Base-by-base conservation (phyloP, 2,329 filamentous ascomycete species). In the Phaeosphaeriaceae sp. region DNA sequence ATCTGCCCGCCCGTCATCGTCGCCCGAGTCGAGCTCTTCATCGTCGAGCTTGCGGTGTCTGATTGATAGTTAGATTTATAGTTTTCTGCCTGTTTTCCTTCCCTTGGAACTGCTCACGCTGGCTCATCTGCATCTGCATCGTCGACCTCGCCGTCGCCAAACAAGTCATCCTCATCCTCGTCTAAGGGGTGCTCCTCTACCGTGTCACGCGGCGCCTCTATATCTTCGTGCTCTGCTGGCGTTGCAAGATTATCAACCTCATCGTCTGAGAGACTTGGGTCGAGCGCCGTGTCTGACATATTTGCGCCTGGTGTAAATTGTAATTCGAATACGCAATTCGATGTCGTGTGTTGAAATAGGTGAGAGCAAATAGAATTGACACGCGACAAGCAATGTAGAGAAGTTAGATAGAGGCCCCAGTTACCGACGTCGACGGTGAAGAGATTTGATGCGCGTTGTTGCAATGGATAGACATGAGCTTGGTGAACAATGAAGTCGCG, bases 1-100 rank as follows among this genome's bases (percentile, higher is more conserved):
- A 63, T 92, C 88, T 63, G 82, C 81, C 15, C 86, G 77, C 37
- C 80, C 81, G 60, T 84, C 82, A 60, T 86, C 86, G 66, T 85
- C 80, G 50, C 85, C 81, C 42, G 86, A 81, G 59, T 83, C 82
- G 57, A 85, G 73, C 64, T 87, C 85, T 50, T 85, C 83, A 59
- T 88, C 84, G 49, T 86, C 82, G 11, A 87, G 74, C 54, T 75
- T 77, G 50, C 81, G 79, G 35, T 56, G 64, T 62, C 74, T 74
- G 53, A 13, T 20, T 16, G 62, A 48, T 16, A 17, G 46, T 67
- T 47, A 67, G 59, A 33, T 48, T 12, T 34, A 20, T 20, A 20
- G 5, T 17, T n/a, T 15, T 42, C n/a, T 4, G 35, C 6, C 17
- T 18, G 42, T 44, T 38, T 18, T n/a, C n/a, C n/a, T n/a, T n/a